Percentiles rank a stretch among this genome's conserved stretches.
Conservation (phyloP, 2,329 filamentous ascomycete genomes). For the Trichoderma polysporum region DNA sequence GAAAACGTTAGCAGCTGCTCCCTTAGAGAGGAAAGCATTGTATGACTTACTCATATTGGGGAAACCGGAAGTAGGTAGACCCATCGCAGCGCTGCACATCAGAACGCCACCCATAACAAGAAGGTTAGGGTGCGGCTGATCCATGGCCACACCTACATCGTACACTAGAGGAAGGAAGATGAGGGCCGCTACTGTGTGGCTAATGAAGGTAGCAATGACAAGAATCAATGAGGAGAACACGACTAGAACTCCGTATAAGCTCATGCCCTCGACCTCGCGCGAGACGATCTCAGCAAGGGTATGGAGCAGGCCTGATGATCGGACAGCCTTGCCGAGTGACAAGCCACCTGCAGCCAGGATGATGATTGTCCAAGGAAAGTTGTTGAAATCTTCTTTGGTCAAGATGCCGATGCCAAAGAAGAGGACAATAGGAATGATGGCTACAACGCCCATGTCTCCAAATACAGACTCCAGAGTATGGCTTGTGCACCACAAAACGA, state of each 20-base stretch:
- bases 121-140: conserved; percentile 86
- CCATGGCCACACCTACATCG: conserved; percentile 81
- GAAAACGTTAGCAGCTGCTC: conserved; percentile 25
- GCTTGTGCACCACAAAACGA: conserved; percentile 86
- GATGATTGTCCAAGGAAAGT: conserved; percentile 99
- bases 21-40: neutral
- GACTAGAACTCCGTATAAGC: conserved; percentile 80
- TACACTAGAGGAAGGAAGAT: conserved; percentile 91
- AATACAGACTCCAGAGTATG: conserved; percentile 86
- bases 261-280: conserved; percentile 69
- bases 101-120: conserved; percentile 92
- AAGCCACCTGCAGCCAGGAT: conserved; percentile 93
- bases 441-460: conserved; percentile 97
- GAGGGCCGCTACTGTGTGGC: conserved; percentile 91
- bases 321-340: conserved; percentile 89
- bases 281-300: conserved; percentile 82
- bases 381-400: conserved; percentile 99
- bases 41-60: conserved; percentile 93
- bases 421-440: conserved; percentile 89
- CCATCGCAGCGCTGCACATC: conserved; percentile 98
- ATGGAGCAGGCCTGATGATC: conserved; percentile 86
- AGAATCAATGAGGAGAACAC: conserved; percentile 84
- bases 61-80: conserved; percentile 90
- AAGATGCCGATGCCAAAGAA: conserved; percentile 97
- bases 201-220: conserved; percentile 96